A percentile compares a stretch with the other conserved stretches of the same genome.
These are phyloP conservation scores for Beauveria varroae DNA, from an alignment of 2,329 filamentous ascomycete genomes.

Conservation along the genomic window DNA sequence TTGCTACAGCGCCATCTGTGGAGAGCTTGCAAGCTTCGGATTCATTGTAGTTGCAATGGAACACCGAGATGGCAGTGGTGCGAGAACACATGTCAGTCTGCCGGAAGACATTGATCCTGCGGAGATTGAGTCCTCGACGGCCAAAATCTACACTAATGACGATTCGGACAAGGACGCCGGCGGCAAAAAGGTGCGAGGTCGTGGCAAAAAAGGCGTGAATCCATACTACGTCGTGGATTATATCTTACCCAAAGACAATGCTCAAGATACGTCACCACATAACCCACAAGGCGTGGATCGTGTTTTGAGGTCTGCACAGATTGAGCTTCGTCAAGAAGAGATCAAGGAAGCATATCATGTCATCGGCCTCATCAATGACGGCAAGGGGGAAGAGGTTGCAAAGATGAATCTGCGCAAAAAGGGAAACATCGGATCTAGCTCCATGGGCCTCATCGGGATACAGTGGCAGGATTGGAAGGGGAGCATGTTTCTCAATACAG, in stretches of 20 bases:
- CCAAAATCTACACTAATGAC: slow-evolving; percentile 18
- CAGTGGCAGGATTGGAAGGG: slow-evolving; percentile 50
- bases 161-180: slow-evolving; percentile 20
- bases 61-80: slow-evolving; percentile 57
- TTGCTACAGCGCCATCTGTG: slow-evolving; percentile 54
- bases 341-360: slow-evolving; percentile 55
- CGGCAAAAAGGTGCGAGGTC: slow-evolving; percentile 23
- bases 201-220: slow-evolving; percentile 22
- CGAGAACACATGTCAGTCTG: slow-evolving; percentile 54
- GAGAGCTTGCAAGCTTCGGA: slow-evolving; percentile 59
- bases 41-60: slow-evolving; percentile 59
- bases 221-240: slow-evolving; percentile 49
- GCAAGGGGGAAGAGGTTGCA: slow-evolving; percentile 43
- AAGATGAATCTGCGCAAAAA: slow-evolving; percentile 46
- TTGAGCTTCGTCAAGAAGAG: slow-evolving; percentile 55
- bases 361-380: slow-evolving; percentile 46
- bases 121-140: slow-evolving; percentile 22
- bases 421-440: slow-evolving; percentile 52
- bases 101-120: slow-evolving; percentile 30
- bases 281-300: slow-evolving; percentile 54
- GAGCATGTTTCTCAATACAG: slow-evolving; percentile 46
- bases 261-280: slow-evolving; percentile 41
- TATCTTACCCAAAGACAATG: slow-evolving; percentile 52
- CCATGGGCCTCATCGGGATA: slow-evolving; percentile 47
- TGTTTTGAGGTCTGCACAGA: slow-evolving; percentile 52